A percentile compares a stretch with the other conserved stretches of the same genome.
These are phyloP conservation scores for Penicillium sp. DNA, from an alignment of 2,329 filamentous ascomycete species.

Conservation along the genomic window DNA sequence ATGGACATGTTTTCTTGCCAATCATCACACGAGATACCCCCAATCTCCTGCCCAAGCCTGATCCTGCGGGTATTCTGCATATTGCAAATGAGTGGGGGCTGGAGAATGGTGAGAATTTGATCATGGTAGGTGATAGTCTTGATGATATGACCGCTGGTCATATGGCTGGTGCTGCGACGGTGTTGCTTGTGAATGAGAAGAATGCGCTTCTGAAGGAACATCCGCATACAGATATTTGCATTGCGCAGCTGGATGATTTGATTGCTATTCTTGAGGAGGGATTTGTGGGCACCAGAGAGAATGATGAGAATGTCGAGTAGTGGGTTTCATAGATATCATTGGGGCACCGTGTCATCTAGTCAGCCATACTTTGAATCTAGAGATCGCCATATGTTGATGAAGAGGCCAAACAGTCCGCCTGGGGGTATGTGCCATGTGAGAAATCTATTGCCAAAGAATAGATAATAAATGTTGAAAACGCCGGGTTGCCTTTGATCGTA, in stretches of 20 bases:
- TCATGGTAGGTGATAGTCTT: slow-evolving; percentile 67
- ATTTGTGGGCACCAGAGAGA: slow-evolving; percentile 55
- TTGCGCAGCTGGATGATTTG: slow-evolving; percentile 71
- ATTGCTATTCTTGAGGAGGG: slow-evolving; percentile 72
- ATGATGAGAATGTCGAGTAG: slow-evolving; percentile 17
- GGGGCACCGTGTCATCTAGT: background rate
- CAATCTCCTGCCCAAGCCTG: slow-evolving; percentile 68
- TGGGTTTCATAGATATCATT: background rate
- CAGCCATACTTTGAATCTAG: background rate
- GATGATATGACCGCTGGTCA: slow-evolving; percentile 92
- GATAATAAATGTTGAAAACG: background rate
- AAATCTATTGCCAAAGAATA: background rate
- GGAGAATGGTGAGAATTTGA: slow-evolving; percentile 44
- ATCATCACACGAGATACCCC: slow-evolving; percentile 80
- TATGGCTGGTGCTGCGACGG: slow-evolving; percentile 80
- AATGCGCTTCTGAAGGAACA: slow-evolving; percentile 70
- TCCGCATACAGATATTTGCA: slow-evolving; percentile 73
- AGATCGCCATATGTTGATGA: background rate
- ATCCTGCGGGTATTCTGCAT: slow-evolving; percentile 82
- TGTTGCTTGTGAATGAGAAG: slow-evolving; percentile 82
- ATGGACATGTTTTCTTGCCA: slow-evolving; percentile 66
- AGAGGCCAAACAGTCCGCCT: background rate
- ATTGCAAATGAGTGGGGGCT: slow-evolving; percentile 77
- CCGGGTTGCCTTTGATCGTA: background rate
- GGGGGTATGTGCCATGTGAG: background rate